Conservation (phyloP, 345 rosid genomes). For the Hypericum perforatum region DNA sequence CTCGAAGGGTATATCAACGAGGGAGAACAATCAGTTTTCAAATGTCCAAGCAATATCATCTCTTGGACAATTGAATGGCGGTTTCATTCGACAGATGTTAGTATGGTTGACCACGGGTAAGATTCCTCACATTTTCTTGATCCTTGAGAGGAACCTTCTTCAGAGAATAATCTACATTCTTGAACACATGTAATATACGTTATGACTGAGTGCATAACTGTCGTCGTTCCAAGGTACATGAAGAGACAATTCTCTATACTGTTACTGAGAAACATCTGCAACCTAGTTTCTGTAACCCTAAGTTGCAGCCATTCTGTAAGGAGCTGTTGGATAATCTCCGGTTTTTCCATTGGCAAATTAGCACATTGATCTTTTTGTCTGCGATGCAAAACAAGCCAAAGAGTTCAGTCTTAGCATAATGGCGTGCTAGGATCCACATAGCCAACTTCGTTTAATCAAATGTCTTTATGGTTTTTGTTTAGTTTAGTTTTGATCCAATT, state of each 20-base stretch:
- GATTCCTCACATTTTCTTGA: slow-evolving; percentile 8
- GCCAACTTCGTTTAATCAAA: too few species aligned
- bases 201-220: slow-evolving; percentile 3
- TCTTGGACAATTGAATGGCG: slow-evolving; percentile 92
- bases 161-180: not conserved
- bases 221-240: slow-evolving; percentile 44
- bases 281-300: slow-evolving; percentile 70
- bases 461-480: too few species aligned
- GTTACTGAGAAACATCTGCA: slow-evolving; percentile 60
- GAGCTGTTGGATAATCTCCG: slow-evolving; percentile 49
- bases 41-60: too few species aligned
- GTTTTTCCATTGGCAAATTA: slow-evolving; percentile 46
- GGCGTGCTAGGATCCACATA: too few species aligned
- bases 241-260: slow-evolving; percentile 45
- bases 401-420: too few species aligned
- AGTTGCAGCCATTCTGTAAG: slow-evolving; percentile 48
- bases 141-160: not conserved
- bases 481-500: too few species aligned
- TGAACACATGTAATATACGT: too few species aligned
- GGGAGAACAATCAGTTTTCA: too few species aligned
- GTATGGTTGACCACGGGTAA: slow-evolving; percentile 60
- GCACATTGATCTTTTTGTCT: slow-evolving; percentile 44
- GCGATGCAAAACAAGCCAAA: too few species aligned
- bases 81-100: slow-evolving; percentile 65
- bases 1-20: slow-evolving; percentile 62